A percentile compares a stretch with the other conserved stretches of the same genome.
phyloP scores from a whole-genome alignment of 345 rosid species.

The Citrus unshiu region DNA sequence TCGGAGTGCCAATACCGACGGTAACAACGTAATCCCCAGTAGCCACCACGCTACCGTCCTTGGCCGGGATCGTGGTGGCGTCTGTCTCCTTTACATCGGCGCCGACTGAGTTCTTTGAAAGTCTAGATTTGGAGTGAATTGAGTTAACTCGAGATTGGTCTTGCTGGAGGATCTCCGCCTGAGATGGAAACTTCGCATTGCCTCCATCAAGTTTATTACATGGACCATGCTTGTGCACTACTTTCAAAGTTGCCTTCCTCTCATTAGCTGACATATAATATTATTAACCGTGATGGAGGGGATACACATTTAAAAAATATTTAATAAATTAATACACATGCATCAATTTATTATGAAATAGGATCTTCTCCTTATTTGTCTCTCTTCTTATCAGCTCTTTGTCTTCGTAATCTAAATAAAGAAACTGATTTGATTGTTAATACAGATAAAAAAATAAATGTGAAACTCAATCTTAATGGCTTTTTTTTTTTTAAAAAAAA shows the following conservation, averaged over 20 bases:
- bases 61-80: conserved; percentile 46
- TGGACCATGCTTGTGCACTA: conserved; percentile 70
- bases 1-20: conserved; percentile 65
- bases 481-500: too few relatives aligned
- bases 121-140: conserved; percentile 37
- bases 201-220: conserved; percentile 33
- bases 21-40: conserved; percentile 48
- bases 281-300: background rate
- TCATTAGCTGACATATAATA: conserved; percentile 24
- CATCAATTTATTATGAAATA: too few relatives aligned
- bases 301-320: background rate
- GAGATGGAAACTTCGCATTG: conserved; percentile 28
- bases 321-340: background rate
- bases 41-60: conserved; percentile 47
- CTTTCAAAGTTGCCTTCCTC: conserved; percentile 44
- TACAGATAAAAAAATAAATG: too few relatives aligned
- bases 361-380: too few relatives aligned
- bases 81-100: conserved; percentile 20
- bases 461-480: too few relatives aligned
- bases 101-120: conserved; percentile 21
- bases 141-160: conserved; percentile 65
- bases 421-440: too few relatives aligned
- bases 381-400: too few relatives aligned
- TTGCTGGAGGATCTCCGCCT: conserved; percentile 40
- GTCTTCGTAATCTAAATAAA: too few relatives aligned